Base-by-base conservation (phyloP, 441 rosid genomes). In the Croton laevigatus region DNA sequence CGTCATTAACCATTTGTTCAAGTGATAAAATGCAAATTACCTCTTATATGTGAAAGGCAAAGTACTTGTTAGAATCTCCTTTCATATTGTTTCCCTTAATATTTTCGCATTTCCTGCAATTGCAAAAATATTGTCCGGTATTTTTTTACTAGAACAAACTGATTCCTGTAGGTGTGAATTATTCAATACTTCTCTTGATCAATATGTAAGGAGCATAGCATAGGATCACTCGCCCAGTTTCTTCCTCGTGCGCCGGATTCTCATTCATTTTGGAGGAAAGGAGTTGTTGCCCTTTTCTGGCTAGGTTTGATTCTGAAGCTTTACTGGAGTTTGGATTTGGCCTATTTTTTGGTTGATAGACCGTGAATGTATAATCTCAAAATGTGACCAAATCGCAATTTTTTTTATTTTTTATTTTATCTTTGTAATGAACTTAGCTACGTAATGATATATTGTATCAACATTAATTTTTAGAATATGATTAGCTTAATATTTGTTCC, bases 191-290 rank as follows among this genome's bases (percentile, higher is more conserved):
- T 71, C 89, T 60, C 87, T 94, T 23, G 96, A 89, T 71, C 96
- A 89, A 79, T 91, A 88, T 14, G 89, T 88, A 44, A 85, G 96
- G 82, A 91, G 89, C 84, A 88, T 91, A 72, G 84, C 91, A 4
- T 89, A 82, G 73, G 54, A 52, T 27, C 3, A 8, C 32, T 60
- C 3, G 6, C 32, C 55, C 49, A n/a, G 5, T 59, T 32, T 17
- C 20, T 19, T 19, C 37, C n/a, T 34, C 32, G 60, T 68, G 54
- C 9, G 10, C 23, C 20, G 42, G 60, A 8, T 49, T 53, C 37
- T 14, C 7, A 12, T 51, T 52, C 38, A 23, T 60, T 51, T 10
- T 11, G 38, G 46, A 68, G 46, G 19, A 61, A 73, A 23, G 16
- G 23, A 44, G 8, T 2, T 32, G 19, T 36, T 20, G 38, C 20